These are phyloP conservation scores for Tulasnella sp. DNA, from an alignment of 768 basidiomycete species.

Conservation along the genomic window DNA sequence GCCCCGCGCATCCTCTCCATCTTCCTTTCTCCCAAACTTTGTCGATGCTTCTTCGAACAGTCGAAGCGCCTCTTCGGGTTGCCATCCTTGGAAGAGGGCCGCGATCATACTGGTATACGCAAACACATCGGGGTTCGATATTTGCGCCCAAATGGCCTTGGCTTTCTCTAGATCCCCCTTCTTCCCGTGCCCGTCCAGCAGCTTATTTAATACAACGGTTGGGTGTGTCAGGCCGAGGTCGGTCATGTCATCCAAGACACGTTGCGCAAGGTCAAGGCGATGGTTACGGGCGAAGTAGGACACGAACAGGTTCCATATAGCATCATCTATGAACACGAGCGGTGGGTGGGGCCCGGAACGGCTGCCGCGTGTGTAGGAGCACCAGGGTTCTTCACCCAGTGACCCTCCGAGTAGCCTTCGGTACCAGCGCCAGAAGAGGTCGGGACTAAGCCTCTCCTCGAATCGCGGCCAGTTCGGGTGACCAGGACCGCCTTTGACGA, in stretches of 20 bases:
- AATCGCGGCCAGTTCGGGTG: too few relatives aligned
- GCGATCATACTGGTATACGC: slow-evolving; percentile 18
- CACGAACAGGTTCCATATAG: neutral
- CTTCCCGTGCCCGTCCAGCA: slow-evolving; percentile 16
- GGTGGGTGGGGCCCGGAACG: too few relatives aligned
- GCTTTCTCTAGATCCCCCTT: neutral
- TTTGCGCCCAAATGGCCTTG: neutral
- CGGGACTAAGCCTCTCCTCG: too few relatives aligned
- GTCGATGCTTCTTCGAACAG: slow-evolving; percentile 4
- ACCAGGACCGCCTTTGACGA: too few relatives aligned
- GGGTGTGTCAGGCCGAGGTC: neutral
- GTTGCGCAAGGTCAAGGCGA: slow-evolving; percentile 11
- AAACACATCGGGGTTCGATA: slow-evolving; percentile 2
- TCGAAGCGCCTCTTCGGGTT: slow-evolving; percentile 6
- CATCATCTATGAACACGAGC: too few relatives aligned
- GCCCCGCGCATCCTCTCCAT: too few relatives aligned
- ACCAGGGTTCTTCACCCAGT: too few relatives aligned
- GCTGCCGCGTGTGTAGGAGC: too few relatives aligned
- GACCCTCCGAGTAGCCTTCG: too few relatives aligned
- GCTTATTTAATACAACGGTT: slow-evolving; percentile 3
- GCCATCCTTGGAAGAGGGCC: slow-evolving; percentile 13
- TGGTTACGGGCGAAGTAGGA: slow-evolving; percentile 7
- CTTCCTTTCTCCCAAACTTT: too few relatives aligned
- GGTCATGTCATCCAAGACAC: slow-evolving; percentile 2
- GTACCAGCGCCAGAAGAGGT: too few relatives aligned